A percentile compares a stretch with the other conserved stretches of the same genome.
phyloP scores from a whole-genome alignment of 106 monocot genomes.

The Dendrobium huoshanense region DNA sequence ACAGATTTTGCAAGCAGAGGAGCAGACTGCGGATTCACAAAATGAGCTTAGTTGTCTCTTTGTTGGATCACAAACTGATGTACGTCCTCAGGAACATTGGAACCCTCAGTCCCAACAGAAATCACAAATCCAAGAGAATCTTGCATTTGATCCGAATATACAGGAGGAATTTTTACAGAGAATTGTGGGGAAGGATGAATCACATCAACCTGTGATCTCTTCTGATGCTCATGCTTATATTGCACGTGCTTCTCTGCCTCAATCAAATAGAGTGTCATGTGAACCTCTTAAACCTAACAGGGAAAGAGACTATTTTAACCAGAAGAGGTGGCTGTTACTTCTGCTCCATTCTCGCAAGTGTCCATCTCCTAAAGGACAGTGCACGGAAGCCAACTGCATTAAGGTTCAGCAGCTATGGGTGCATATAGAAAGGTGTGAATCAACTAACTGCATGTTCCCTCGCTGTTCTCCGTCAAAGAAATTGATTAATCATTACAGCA shows the following conservation, averaged over 20 bases:
- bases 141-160: slow-evolving; percentile 31
- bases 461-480: slow-evolving; percentile 47
- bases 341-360: slow-evolving; percentile 70
- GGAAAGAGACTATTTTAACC: slow-evolving; percentile 39
- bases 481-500: slow-evolving; percentile 44
- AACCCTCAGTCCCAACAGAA: slow-evolving; percentile 33
- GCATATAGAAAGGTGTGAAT: slow-evolving; percentile 60
- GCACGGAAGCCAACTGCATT: slow-evolving; percentile 50
- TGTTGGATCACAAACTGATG: slow-evolving; percentile 42
- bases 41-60: slow-evolving; percentile 39
- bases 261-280: slow-evolving; percentile 14
- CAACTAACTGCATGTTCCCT: slow-evolving; percentile 41
- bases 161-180: slow-evolving; percentile 58
- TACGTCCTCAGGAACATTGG: slow-evolving; percentile 39
- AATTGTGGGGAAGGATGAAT: slow-evolving; percentile 35
- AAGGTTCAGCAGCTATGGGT: slow-evolving; percentile 47
- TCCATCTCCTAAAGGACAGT: slow-evolving; percentile 48
- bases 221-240: slow-evolving; percentile 19
- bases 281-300: slow-evolving; percentile 17
- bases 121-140: slow-evolving; percentile 25
- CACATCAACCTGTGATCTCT: slow-evolving; percentile 30
- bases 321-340: slow-evolving; percentile 67
- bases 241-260: slow-evolving; percentile 10
- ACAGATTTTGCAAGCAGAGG: slow-evolving; percentile 26
- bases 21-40: slow-evolving; percentile 33